These are phyloP conservation scores for Cladorrhinum sp. DNA, from an alignment of 2,329 filamentous ascomycete species.

Conservation along the genomic window DNA sequence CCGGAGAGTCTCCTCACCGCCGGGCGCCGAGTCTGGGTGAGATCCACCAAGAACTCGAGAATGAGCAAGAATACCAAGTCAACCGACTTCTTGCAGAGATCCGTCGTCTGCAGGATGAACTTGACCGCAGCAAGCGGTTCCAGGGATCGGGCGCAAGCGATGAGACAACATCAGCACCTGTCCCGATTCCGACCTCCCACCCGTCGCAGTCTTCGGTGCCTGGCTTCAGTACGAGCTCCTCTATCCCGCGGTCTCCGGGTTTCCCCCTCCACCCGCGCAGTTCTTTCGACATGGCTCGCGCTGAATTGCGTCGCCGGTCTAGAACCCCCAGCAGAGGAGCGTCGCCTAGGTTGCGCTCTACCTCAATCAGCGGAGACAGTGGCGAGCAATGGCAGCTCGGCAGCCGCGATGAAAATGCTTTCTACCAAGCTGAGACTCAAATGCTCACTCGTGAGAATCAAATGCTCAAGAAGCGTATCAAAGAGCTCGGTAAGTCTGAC, in stretches of 20 bases:
- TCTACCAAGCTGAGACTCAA: slow-evolving; percentile 80
- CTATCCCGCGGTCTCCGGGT: slow-evolving; percentile 51
- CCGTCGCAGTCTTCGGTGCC: slow-evolving; percentile 24
- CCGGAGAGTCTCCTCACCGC: slow-evolving; percentile 59
- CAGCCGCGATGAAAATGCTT: slow-evolving; percentile 71
- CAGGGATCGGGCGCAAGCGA: slow-evolving; percentile 38
- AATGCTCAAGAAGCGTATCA: slow-evolving; percentile 72
- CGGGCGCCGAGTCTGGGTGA: slow-evolving; percentile 70
- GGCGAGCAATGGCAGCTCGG: slow-evolving; percentile 58
- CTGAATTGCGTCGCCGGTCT: slow-evolving; percentile 55
- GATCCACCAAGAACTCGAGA: slow-evolving; percentile 75
- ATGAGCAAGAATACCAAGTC: slow-evolving; percentile 75
- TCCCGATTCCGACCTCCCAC: slow-evolving; percentile 27
- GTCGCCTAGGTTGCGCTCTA: slow-evolving; percentile 55
- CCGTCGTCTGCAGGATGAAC: slow-evolving; percentile 67
- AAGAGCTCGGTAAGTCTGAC: slow-evolving; percentile 60
- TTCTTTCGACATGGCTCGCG: slow-evolving; percentile 58
- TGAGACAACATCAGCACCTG: slow-evolving; percentile 32
- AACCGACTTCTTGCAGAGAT: slow-evolving; percentile 78
- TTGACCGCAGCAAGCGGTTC: slow-evolving; percentile 44
- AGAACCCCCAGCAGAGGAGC: slow-evolving; percentile 57
- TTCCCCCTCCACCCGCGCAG: slow-evolving; percentile 50
- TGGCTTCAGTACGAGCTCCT: slow-evolving; percentile 34
- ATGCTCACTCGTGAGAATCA: slow-evolving; percentile 76
- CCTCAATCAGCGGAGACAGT: slow-evolving; percentile 57